Base-by-base conservation (phyloP, 768 basidiomycete species). In the Boletus rubroflammeus region DNA sequence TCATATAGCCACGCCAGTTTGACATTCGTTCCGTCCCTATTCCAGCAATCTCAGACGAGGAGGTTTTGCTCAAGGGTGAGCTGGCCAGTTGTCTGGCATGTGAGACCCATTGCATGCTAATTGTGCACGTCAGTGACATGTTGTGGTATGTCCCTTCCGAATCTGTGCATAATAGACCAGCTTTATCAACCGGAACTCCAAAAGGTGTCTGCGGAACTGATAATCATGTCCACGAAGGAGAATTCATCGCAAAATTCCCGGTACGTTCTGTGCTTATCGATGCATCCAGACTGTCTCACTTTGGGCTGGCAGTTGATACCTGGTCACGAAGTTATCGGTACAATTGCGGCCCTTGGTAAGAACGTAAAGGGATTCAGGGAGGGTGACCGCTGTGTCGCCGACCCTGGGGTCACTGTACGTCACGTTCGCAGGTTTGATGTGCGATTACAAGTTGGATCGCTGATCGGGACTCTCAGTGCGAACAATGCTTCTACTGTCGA, bases 341-440 rank as follows among this genome's bases (percentile, higher is more conserved):
- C 71, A 15, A 73, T 92, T 52, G 81, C 85, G 32, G 81, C 83
- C 53, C 74, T 89, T 62, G 91, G 90, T 28, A 86, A 85, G 74
- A 80, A 88, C 59, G 90, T 92, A 29, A 80, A 79, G 61, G 86
- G 80, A 3, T 90, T 92, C 66, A 66, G 73, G 2, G 70, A 81
- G 26, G 91, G 91, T 28, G 92, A 93, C 63, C 84, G 88, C 49
- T 84, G 85, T 62, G 90, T 90, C 17, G 89, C 86, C 26, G 91
- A 95, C 69, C 85, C 87, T 47, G 81, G 83, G 44, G 75, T 80
- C 53, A 82, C 83, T 32, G 86, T 86, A 57, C 61, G 83, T 68
- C 43, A 54, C 58, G 50, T 63, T 35, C 41, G 17, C 28, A 31
- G 10, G 29, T 45, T 35, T 49, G 25, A 23, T 26, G 19, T 5